These are phyloP conservation scores for Clarireedia paspali DNA, from an alignment of 2,329 filamentous ascomycete species.

Conservation along the genomic window DNA sequence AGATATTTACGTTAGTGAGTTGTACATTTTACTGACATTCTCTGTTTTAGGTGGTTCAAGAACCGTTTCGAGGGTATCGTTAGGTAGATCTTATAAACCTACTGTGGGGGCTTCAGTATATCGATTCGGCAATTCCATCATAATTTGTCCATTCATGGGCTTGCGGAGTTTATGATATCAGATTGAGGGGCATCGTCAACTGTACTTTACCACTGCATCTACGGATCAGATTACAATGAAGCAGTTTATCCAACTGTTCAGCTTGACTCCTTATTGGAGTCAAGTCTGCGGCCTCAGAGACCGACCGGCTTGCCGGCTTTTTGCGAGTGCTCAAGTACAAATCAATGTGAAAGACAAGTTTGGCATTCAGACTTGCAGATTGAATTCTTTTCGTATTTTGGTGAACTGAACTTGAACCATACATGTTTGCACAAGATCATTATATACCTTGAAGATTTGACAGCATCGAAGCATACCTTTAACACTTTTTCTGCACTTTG, in stretches of 20 bases:
- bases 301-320: constrained; percentile 67
- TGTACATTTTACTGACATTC: background rate
- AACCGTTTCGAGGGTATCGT: constrained; percentile 65
- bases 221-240: constrained; percentile 32
- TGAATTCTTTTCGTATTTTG: background rate
- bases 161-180: constrained; percentile 23
- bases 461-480: too few relatives aligned
- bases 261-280: constrained; percentile 44
- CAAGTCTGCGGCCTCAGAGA: constrained; percentile 62
- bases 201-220: constrained; percentile 26
- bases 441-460: too few relatives aligned
- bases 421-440: too few relatives aligned
- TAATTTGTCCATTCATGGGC: constrained; percentile 17
- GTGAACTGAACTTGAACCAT: background rate
- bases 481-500: too few relatives aligned
- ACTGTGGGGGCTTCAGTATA: constrained; percentile 3
- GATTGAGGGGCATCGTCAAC: constrained; percentile 19
- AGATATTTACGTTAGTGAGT: background rate
- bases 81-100: constrained; percentile 58
- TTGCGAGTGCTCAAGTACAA: constrained; percentile 14
- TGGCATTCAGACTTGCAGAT: background rate
- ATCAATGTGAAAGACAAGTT: background rate
- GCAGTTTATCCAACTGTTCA: constrained; percentile 38
- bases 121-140: constrained; percentile 5
- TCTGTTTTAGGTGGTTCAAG: constrained; percentile 66